Base-by-base conservation (phyloP, 2,329 filamentous ascomycete genomes). In the Penicillium sp. region DNA sequence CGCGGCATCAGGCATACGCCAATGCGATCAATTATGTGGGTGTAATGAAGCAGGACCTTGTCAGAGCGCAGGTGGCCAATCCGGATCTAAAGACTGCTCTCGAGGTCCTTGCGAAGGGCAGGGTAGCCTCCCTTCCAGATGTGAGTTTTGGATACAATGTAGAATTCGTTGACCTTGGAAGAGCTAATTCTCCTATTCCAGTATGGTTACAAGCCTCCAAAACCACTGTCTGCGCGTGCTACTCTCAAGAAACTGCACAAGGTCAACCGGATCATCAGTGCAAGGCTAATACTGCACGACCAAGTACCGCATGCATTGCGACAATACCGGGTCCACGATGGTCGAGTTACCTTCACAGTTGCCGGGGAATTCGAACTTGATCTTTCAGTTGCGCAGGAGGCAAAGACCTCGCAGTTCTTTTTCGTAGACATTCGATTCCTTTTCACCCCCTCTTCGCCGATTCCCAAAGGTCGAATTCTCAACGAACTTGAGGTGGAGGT, bases 81-180 rank as follows among this genome's bases (percentile, higher is more conserved):
- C 95, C 95, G 1, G 96, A 99, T 77, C 81, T 99, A 53, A 90
- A 89, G 73, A 97, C 92, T 19, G 94, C 95, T 7, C 80, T 97
- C 46, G 88, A 97, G 68, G 84, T 96, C 27, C 79, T 99, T 55
- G 89, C 91, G 6, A 92, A 87, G 9, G 92, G 91, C 43, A 87
- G 87, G 67, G 89, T 89, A 24, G 83, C 86, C 4, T 91, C 89
- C 83, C 87, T 96, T 81, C 89, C 93, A 54, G 89, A 95, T 74
- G 87, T 90, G 79, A 77, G 84, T 81, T 19, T 24, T 57, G 24
- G n/a, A n/a, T 49, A 55, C 37, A 13, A 18, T 19, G 27, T 49
- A 55, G 35, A 13, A 18, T 19, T 19, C n/a, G 43, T 31, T 47
- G 16, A 16, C 37, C 4, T 11, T 13, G 16, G 18, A 39, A 33